Percentiles rank a stretch among this genome's conserved stretches.
phyloP scores from a whole-genome alignment of 2,329 filamentous ascomycete genomes.

The Endocalyx cinctus region DNA sequence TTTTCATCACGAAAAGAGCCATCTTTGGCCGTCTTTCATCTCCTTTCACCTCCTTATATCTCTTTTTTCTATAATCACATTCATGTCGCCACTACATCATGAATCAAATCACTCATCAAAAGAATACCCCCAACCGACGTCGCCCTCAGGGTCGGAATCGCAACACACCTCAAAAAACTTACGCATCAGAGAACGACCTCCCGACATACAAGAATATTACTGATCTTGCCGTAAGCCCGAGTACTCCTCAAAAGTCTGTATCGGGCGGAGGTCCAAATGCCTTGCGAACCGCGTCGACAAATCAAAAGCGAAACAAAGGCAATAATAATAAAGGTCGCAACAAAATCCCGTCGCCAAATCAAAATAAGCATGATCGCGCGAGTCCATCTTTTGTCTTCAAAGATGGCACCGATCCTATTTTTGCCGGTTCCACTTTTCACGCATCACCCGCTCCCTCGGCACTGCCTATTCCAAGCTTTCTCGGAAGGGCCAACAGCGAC shows the following conservation, averaged over 20 bases:
- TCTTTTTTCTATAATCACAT: conserved; percentile 9
- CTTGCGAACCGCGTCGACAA: conserved; percentile 22
- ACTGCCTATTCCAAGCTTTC: conserved; percentile 83
- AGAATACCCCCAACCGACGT: conserved; percentile 36
- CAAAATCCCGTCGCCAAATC: conserved; percentile 36
- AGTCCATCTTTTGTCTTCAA: conserved; percentile 45
- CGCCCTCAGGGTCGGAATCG: conserved; percentile 34
- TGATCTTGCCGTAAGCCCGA: conserved; percentile 25
- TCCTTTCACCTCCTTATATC: conserved; percentile 4
- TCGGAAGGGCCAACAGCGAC: conserved; percentile 69
- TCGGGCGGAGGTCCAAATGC: conserved; percentile 32
- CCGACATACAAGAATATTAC: conserved; percentile 30
- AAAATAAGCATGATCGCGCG: conserved; percentile 33
- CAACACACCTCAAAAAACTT: conserved; percentile 44
- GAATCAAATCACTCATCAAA: conserved; percentile 27
- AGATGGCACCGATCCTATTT: conserved; percentile 53
- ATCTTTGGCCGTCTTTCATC: conserved; percentile 3
- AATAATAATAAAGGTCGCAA: conserved; percentile 26
- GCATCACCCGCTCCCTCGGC: conserved; percentile 88
- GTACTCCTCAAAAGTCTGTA: conserved; percentile 42
- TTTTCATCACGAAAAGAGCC: too few species aligned
- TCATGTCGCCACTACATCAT: conserved; percentile 25
- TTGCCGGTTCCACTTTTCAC: conserved; percentile 92
- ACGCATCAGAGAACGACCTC: conserved; percentile 55
- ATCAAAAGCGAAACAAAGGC: conserved; percentile 23